Base-by-base conservation (phyloP, 2,329 filamentous ascomycete genomes). In the Aspergillus puulaauensis region DNA sequence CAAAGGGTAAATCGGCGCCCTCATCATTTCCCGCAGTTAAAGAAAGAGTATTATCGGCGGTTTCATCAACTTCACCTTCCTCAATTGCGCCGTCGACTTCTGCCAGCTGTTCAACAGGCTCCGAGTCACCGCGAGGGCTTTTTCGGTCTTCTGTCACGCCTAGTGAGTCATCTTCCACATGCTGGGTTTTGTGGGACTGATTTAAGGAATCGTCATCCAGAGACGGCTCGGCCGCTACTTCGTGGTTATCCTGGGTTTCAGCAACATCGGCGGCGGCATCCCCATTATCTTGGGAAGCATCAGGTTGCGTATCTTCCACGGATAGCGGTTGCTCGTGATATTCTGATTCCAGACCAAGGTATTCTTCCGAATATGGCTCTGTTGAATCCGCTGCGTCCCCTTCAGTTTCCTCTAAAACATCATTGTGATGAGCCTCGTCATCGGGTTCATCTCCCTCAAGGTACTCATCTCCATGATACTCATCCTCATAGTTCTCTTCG, bases 381-480 rank as follows among this genome's bases (percentile, higher is more conserved):
- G 50, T 44, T 17, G 39, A 54, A 4, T 60, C 60, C 21, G 53
- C 59, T 27, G 50, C 24, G 43, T 58, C 48, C 27, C 23, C 46
- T 17, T 63, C 61, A 21, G 58, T 47, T 40, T 66, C 63, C 23
- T 63, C 61, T 15, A 59, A 31, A 7, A 56, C 35, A 17, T 44
- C 46, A 44, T 66, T 62, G 12, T 56, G 54, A 35, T 69, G 60
- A 24, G 61, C 56, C 24, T 54, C 53, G 37, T 58, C 58, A 33
- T 31, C 61, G 8, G 39, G 40, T 21, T 60, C 65, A 49, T 58
- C 63, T 2, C 40, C 41, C 12, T 75, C 71, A 23, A 71, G 63
- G 27, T 72, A 75, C 65, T 86, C 62, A 48, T 57, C 41, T 40
- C 60, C 41, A 23, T 71, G 63, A 33, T 72, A 75, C 65, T 86